Conservation (phyloP, 2,329 filamentous ascomycete species). For the Lecanicillium sp. region DNA sequence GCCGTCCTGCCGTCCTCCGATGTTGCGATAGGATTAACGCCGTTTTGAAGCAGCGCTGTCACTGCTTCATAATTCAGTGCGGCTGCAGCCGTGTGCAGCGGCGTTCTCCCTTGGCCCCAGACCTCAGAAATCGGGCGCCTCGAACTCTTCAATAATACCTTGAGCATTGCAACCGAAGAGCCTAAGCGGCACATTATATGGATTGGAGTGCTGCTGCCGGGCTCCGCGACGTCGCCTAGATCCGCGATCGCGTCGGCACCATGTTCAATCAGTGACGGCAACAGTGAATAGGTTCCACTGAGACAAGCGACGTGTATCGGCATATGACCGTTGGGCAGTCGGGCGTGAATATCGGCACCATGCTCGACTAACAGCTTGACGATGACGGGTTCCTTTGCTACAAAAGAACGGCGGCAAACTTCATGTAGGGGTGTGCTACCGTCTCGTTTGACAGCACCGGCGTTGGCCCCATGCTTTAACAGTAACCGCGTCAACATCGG, state of each 20-base stretch:
- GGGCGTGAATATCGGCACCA: constrained; percentile 1
- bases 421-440: background rate
- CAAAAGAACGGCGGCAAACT: background rate
- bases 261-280: background rate
- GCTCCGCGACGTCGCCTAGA: background rate
- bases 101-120: background rate
- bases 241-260: background rate
- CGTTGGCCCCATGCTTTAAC: background rate
- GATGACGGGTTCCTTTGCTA: background rate
- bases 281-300: too few species aligned
- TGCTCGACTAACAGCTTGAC: background rate
- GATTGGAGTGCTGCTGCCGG: background rate
- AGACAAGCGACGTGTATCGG: background rate
- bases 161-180: background rate
- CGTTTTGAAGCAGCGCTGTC: background rate
- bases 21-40: background rate
- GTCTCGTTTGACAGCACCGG: background rate
- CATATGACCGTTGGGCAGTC: background rate
- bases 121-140: background rate
- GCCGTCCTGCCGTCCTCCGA: background rate
- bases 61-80: background rate
- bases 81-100: constrained; percentile 1
- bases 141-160: background rate
- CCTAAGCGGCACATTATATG: background rate
- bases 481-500: background rate